phyloP scores from a whole-genome alignment of 495 filamentous ascomycete species.

The Hypoxylon lienhwacheense region DNA sequence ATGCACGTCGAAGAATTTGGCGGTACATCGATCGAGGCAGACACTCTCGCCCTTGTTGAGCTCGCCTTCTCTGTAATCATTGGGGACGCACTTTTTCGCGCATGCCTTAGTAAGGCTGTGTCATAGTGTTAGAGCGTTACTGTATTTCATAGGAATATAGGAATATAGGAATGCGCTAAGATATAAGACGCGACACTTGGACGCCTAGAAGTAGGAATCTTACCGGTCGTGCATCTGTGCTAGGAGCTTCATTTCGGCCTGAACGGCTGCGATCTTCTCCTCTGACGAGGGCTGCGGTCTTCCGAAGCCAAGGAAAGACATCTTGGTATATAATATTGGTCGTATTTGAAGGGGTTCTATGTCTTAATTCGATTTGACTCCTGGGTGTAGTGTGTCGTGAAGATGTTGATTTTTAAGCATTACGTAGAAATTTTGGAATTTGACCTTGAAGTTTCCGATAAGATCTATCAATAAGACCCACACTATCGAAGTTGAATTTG shows the following conservation, averaged over 20 bases:
- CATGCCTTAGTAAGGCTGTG: conserved; percentile 81
- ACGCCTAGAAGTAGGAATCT: conserved; percentile 4
- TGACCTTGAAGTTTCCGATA: not conserved
- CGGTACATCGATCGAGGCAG: conserved; percentile 92
- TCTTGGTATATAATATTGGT: conserved; percentile 52
- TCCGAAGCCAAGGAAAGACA: conserved; percentile 94
- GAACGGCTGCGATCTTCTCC: conserved; percentile 91
- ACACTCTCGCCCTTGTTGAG: conserved; percentile 98
- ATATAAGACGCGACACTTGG: not conserved
- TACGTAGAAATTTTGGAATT: too few relatives aligned
- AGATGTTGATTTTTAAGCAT: too few relatives aligned
- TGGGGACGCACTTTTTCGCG: conserved; percentile 87
- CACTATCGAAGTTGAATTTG: too few relatives aligned
- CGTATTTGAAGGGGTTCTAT: too few relatives aligned
- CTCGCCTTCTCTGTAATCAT: conserved; percentile 88
- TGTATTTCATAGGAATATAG: not conserved
- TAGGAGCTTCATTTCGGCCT: conserved; percentile 91
- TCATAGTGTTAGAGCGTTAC: conserved; percentile 9
- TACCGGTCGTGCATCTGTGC: conserved; percentile 97
- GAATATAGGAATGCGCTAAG: too few relatives aligned
- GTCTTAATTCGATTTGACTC: not conserved
- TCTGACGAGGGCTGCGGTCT: conserved; percentile 87
- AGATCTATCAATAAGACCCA: too few relatives aligned
- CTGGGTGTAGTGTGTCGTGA: conserved; percentile 11
- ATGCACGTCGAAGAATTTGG: conserved; percentile 98